Evolutionary conservation across 139 green algal species (phyloP).

Genomic region (Tetradesmus lagerheimii): DNA sequence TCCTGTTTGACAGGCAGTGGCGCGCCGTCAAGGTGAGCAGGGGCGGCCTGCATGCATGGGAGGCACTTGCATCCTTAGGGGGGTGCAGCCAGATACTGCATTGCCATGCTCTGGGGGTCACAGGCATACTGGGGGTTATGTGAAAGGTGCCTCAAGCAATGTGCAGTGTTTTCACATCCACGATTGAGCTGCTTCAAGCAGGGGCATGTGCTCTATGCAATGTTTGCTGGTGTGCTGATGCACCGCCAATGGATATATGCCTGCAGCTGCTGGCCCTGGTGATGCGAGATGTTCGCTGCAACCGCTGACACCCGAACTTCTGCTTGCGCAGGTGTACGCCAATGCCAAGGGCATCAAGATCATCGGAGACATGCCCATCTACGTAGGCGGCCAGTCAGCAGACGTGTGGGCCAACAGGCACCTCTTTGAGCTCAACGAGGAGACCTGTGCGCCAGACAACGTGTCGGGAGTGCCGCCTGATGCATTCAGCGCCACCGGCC

Average conservation of each 20-base stretch:
- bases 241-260: not conserved
- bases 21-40: slow-evolving; percentile 72
- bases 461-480: slow-evolving; percentile 95
- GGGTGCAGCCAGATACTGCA: no score
- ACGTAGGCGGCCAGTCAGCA: slow-evolving; percentile 92
- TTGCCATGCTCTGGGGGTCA: no score
- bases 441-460: slow-evolving; percentile 47
- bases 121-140: no score
- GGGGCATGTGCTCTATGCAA: no score
- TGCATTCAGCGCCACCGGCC: slow-evolving; percentile 94
- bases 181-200: no score
- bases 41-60: not conserved
- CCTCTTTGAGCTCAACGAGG: slow-evolving; percentile 69
- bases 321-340: slow-evolving; percentile 84
- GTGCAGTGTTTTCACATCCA: no score
- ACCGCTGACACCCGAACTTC: no score
- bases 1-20: slow-evolving; percentile 98
- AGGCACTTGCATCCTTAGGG: no score
- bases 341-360: slow-evolving; percentile 89
- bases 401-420: slow-evolving; percentile 96
- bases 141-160: no score
- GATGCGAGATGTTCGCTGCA: no score
- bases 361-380: slow-evolving; percentile 99
- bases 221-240: not conserved
- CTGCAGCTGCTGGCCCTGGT: not conserved